Conservation (phyloP, 768 basidiomycete species). For the Lactifluus echinatus region DNA sequence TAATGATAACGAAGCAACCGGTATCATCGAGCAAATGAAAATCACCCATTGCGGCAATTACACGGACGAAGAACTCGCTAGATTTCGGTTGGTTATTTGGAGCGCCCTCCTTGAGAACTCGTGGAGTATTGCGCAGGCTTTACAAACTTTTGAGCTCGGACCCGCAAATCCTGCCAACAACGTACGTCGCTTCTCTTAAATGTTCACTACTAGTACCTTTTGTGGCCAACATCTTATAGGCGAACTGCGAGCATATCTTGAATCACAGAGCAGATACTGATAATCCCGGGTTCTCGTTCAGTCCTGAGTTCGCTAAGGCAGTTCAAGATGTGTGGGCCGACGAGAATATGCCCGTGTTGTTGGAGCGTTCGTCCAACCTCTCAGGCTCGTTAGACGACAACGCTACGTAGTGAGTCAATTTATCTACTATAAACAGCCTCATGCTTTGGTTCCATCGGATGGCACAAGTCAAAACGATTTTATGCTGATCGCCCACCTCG, state of each 20-base stretch:
- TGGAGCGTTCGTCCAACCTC: neutral
- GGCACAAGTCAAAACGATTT: neutral
- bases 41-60: slow-evolving; percentile 30
- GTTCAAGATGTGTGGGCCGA: slow-evolving; percentile 7
- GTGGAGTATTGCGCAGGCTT: neutral
- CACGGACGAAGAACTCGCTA: slow-evolving; percentile 26
- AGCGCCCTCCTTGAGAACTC: neutral
- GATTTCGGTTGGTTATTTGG: slow-evolving; percentile 2
- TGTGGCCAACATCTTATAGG: neutral
- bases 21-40: slow-evolving; percentile 1
- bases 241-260: neutral
- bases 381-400: neutral
- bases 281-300: slow-evolving; percentile 24
- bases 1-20: neutral
- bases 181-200: neutral
- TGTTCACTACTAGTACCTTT: neutral
- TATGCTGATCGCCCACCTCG: slow-evolving; percentile 22
- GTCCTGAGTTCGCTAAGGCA: neutral
- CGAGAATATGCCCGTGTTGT: slow-evolving; percentile 32
- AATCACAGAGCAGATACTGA: neutral
- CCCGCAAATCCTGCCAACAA: neutral
- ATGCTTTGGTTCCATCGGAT: neutral
- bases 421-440: neutral
- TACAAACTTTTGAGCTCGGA: neutral
- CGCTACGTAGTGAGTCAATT: slow-evolving; percentile 7